A percentile compares a stretch with the other conserved stretches of the same genome.
Evolutionary conservation across 2,329 filamentous ascomycete genomes (phyloP).

Genomic region (Blastomyces gilchristii): DNA sequence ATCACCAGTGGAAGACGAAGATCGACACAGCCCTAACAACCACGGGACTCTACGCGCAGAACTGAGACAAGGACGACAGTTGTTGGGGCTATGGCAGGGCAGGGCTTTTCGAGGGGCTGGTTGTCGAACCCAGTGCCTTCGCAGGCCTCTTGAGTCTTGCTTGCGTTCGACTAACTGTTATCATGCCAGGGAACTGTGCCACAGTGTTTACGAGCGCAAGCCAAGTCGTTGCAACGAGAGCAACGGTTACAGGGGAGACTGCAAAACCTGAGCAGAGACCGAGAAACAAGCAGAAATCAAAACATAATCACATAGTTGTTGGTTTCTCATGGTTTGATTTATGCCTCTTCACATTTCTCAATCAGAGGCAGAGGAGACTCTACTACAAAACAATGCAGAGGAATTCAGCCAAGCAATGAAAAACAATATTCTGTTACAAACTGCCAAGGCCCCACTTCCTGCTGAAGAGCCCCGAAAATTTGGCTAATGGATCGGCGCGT

Average conservation of each 20-base stretch:
- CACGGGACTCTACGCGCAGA: background rate
- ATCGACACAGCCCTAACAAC: background rate
- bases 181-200: background rate
- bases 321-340: background rate
- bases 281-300: background rate
- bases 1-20: background rate
- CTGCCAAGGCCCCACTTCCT: background rate
- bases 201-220: background rate
- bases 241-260: background rate
- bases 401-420: background rate
- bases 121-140: background rate
- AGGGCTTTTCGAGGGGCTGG: background rate
- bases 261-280: too few relatives aligned
- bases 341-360: too few relatives aligned
- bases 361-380: too few relatives aligned
- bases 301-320: background rate
- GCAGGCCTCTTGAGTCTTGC: background rate
- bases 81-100: background rate
- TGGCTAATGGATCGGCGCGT: background rate
- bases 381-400: background rate
- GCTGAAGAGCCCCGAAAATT: background rate
- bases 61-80: background rate
- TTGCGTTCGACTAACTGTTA: background rate
- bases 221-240: background rate
- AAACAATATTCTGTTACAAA: background rate